These are phyloP conservation scores for Nicotiana obtusifolia DNA, from an alignment of 257 asterid species.

Conservation along the genomic window DNA sequence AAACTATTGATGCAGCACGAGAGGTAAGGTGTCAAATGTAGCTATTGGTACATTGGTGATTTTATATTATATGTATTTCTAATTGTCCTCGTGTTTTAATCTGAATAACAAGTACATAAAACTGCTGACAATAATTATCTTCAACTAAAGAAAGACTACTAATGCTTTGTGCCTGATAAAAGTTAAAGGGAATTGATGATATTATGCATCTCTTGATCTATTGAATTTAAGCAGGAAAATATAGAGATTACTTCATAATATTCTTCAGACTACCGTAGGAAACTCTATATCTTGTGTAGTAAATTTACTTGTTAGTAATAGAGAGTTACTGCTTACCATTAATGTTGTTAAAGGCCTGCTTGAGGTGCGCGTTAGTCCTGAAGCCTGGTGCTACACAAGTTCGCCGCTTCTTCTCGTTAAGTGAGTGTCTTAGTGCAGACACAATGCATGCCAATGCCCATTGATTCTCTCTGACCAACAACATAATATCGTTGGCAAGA, in stretches of 20 bases:
- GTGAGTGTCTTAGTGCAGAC: neutral
- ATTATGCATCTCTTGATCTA: neutral
- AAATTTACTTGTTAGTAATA: neutral
- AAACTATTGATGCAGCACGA: slow-evolving; percentile 69
- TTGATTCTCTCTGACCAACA: neutral
- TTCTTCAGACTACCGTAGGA: neutral
- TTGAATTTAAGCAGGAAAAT: neutral
- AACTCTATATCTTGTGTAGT: neutral
- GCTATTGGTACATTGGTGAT: neutral
- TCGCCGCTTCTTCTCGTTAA: neutral
- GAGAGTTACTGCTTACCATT: neutral
- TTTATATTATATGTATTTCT: neutral
- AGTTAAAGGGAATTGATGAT: neutral
- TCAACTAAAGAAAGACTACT: slow-evolving; percentile 2
- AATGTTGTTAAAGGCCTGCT: neutral
- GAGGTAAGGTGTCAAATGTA: slow-evolving; percentile 46
- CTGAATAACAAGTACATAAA: neutral
- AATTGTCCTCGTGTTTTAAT: neutral
- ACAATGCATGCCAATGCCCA: neutral
- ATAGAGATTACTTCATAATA: neutral
- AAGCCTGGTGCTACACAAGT: neutral
- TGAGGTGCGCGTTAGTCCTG: neutral
- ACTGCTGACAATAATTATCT: neutral
- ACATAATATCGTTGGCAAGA: neutral
- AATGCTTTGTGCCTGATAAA: neutral